Evolutionary conservation across 2,329 filamentous ascomycete genomes (phyloP).

Genomic region (Fusarium paranaense): DNA sequence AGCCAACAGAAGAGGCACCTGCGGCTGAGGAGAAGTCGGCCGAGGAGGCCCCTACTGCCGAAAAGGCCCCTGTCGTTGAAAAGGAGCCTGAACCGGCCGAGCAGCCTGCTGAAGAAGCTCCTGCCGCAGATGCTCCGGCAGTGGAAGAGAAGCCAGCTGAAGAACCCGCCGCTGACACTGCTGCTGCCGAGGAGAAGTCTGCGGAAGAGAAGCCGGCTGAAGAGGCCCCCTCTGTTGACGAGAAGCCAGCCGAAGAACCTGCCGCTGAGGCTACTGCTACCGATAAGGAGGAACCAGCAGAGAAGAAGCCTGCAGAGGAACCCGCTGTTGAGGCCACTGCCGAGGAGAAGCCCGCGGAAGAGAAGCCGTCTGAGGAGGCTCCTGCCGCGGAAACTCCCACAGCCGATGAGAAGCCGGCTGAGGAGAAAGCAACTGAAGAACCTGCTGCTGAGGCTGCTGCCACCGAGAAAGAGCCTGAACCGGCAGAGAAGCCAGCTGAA

Average conservation of each 20-base stretch:
- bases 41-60: background rate
- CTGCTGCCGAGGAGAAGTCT: background rate
- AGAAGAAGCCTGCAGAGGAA: constrained; percentile 12
- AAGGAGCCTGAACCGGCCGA: background rate
- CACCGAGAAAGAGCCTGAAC: background rate
- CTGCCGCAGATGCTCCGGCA: background rate
- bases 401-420: constrained; percentile 9
- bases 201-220: constrained; percentile 10
- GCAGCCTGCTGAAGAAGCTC: background rate
- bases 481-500: background rate
- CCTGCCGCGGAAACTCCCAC: constrained; percentile 2
- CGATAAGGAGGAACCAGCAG: constrained; percentile 4
- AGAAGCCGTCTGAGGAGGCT: constrained; percentile 25
- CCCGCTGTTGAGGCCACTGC: background rate
- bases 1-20: background rate
- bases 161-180: background rate
- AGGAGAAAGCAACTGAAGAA: constrained; percentile 17
- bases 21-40: background rate
- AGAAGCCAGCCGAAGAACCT: background rate
- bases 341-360: constrained; percentile 23
- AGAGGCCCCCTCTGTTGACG: constrained; percentile 3
- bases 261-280: background rate
- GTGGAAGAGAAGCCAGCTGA: background rate
- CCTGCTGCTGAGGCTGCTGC: background rate
- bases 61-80: background rate